A percentile compares a stretch with the other conserved stretches of the same genome.
phyloP scores from a whole-genome alignment of 2,329 filamentous ascomycete species.

The Exserohilum rostratum region DNA sequence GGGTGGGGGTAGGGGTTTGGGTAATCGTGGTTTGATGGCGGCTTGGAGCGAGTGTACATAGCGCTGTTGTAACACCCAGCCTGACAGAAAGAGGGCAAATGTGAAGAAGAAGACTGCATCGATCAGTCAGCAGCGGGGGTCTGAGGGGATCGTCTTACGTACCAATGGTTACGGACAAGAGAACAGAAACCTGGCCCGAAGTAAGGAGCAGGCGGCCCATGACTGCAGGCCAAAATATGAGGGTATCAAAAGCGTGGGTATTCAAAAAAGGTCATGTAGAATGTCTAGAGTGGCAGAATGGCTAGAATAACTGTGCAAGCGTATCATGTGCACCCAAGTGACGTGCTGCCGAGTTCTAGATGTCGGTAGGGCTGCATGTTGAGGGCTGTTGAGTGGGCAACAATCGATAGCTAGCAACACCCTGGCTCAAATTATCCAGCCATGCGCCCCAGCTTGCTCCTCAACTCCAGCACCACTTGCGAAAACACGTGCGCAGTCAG shows the following conservation, averaged over 20 bases:
- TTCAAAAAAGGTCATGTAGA: conserved; percentile 16
- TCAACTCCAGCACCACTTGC: conserved; percentile 2
- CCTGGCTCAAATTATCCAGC: conserved; percentile 22
- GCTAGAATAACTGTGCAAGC: conserved; percentile 17
- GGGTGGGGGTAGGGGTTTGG: conserved; percentile 46
- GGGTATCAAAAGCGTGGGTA: conserved; percentile 25
- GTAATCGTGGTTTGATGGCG: conserved; percentile 66
- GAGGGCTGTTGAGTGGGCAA: conserved; percentile 27
- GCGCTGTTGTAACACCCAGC: conserved; percentile 86
- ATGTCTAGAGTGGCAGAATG: conserved; percentile 23
- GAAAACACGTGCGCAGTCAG: not conserved
- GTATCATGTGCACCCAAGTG: conserved; percentile 32
- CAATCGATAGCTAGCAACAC: conserved; percentile 35
- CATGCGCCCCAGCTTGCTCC: conserved; percentile 1
- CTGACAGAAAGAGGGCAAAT: conserved; percentile 80
- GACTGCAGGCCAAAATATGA: conserved; percentile 7
- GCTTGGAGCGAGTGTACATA: conserved; percentile 78
- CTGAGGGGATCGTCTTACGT: conserved; percentile 37
- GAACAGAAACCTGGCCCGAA: conserved; percentile 72
- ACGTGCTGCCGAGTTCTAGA: conserved; percentile 26
- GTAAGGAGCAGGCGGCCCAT: conserved; percentile 65
- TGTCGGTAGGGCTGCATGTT: conserved; percentile 25
- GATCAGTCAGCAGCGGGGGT: not conserved
- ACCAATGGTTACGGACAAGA: conserved; percentile 69
- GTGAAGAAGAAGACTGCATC: conserved; percentile 74